Base-by-base conservation (phyloP, 768 basidiomycete genomes). In the Psilocybe cubensis region DNA sequence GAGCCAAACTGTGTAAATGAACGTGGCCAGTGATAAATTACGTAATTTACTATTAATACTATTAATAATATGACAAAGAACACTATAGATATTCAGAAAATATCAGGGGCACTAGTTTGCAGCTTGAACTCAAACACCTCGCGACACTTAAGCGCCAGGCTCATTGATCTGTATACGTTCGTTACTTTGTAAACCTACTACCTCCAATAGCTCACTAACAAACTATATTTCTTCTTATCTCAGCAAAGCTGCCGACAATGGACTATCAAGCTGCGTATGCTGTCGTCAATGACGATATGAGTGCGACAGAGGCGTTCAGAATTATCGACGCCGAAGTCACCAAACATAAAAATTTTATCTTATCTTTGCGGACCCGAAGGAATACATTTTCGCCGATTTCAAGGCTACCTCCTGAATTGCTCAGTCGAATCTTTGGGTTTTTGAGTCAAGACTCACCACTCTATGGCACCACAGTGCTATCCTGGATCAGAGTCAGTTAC, bases 381-480 rank as follows among this genome's bases (percentile, higher is more conserved):
- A 58, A 58, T 27, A 24, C 50, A 6, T 52, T 58, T 47, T 33
- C 44, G 8, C 57, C 57, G 25, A 53, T 58, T 18, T 58, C 57
- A 4, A 44, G 44, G 42, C 44, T 58, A 12, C 50, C 57, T 31
- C 57, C 57, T 9, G 57, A 58, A 48, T 27, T 58, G 25, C 57
- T 58, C 21, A 38, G 44, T 25, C 52, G 45, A n/a, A 41, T 58
- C 17, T 58, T 58, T 29, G 51, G 35, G 5, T 25, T 52, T n/a
- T 24, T 52, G 24, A 52, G 28, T 20, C 38, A 53, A 31, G 18
- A 1, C 8, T 20, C 29, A 11, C 46, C 24, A 46, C 4, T n/a
- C 49, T 9, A 41, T 25, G 12, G 38, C 38, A 20, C 4, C 17
- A 10, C 24, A 11, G 12, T 46, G 12, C 31, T 41, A n/a, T 24